Conservation (phyloP, 2,329 filamentous ascomycete species). For the Tetracladium maxilliforme region DNA sequence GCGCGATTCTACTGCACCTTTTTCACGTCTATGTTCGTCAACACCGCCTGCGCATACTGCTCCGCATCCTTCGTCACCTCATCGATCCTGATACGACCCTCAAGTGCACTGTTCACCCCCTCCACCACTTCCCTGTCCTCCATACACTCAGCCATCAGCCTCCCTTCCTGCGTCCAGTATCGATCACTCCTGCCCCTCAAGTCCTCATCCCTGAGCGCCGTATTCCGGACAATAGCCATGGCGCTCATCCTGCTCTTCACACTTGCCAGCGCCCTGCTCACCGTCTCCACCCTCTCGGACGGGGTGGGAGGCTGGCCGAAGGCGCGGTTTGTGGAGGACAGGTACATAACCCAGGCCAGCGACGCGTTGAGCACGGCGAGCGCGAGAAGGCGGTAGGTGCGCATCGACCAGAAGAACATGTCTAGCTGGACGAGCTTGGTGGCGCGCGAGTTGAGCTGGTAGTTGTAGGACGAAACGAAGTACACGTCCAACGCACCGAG, state of each 20-base stretch:
- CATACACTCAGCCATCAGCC: constrained; percentile 59
- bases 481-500: constrained; percentile 53
- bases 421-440: constrained; percentile 49
- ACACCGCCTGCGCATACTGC: constrained; percentile 33
- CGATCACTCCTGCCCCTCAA: constrained; percentile 49
- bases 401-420: constrained; percentile 56
- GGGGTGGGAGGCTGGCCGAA: constrained; percentile 48
- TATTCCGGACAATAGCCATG: constrained; percentile 66
- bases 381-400: constrained; percentile 43
- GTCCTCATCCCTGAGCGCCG: constrained; percentile 56
- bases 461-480: constrained; percentile 47
- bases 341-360: constrained; percentile 54
- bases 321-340: constrained; percentile 67
- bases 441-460: constrained; percentile 47
- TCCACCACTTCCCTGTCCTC: constrained; percentile 64
- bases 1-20: no score
- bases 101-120: constrained; percentile 53
- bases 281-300: constrained; percentile 50
- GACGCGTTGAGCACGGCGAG: constrained; percentile 50
- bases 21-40: no score
- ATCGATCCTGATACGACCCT: constrained; percentile 46
- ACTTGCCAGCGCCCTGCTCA: constrained; percentile 38
- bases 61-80: constrained; percentile 50
- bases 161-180: constrained; percentile 73
- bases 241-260: constrained; percentile 56